These are phyloP conservation scores for Botrytis porri DNA, from an alignment of 2,329 filamentous ascomycete species.

Conservation along the genomic window DNA sequence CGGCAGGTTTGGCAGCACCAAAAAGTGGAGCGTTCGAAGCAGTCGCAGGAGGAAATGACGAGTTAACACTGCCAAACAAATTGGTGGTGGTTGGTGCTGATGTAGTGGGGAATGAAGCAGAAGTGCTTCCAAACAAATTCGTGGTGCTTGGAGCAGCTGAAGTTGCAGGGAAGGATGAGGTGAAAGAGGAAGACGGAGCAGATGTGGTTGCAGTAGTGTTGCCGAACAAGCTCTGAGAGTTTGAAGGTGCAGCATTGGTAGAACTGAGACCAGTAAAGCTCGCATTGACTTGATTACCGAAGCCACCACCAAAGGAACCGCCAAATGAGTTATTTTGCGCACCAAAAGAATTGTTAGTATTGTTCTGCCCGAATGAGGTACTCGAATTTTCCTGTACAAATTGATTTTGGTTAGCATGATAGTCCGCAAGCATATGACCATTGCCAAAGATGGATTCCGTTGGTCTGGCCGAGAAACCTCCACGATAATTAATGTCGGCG, in stretches of 20 bases:
- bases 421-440: not conserved
- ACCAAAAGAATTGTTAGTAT: slow-evolving; percentile 6
- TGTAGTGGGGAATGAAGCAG: slow-evolving; percentile 11
- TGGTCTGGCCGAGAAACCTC: not conserved
- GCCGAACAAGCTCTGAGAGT: slow-evolving; percentile 5
- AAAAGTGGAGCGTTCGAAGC: slow-evolving; percentile 10
- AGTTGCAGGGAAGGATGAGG: slow-evolving; percentile 4
- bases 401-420: not conserved
- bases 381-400: not conserved
- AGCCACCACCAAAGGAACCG: slow-evolving; percentile 6
- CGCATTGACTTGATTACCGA: slow-evolving; percentile 5
- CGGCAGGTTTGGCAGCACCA: slow-evolving; percentile 7
- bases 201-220: slow-evolving; percentile 1
- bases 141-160: slow-evolving; percentile 16
- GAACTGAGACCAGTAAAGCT: slow-evolving; percentile 10
- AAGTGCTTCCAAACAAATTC: slow-evolving; percentile 17
- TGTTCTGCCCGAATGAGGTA: slow-evolving; percentile 2
- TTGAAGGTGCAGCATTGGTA: slow-evolving; percentile 4
- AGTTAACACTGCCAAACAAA: slow-evolving; percentile 21
- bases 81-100: slow-evolving; percentile 18
- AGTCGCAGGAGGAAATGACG: slow-evolving; percentile 16
- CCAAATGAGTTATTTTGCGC: slow-evolving; percentile 1
- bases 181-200: slow-evolving; percentile 8
- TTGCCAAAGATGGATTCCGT: not conserved
- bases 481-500: not conserved